phyloP scores from a whole-genome alignment of 202 grass and related monocot species.

The Setaria italica region DNA sequence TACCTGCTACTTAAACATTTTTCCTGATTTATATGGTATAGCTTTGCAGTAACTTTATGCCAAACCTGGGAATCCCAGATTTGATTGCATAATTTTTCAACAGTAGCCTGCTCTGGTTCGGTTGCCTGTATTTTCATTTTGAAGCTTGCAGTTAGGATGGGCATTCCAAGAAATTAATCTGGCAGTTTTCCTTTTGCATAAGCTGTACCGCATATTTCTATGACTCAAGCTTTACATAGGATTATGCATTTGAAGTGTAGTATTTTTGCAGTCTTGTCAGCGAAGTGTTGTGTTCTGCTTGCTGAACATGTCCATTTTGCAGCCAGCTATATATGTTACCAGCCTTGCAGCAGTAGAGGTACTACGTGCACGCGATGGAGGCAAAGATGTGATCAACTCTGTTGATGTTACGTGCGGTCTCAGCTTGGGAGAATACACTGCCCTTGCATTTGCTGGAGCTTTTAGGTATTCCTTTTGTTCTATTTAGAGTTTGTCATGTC shows the following conservation, averaged over 20 bases:
- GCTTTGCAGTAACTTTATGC: neutral
- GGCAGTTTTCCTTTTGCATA: neutral
- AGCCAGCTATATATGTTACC: slow-evolving; percentile 94
- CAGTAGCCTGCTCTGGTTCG: neutral
- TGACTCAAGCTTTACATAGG: neutral
- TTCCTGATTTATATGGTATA: slow-evolving; percentile 9
- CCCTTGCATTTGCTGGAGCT: slow-evolving; percentile 91
- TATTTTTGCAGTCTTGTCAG: slow-evolving; percentile 15
- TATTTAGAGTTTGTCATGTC: slow-evolving; percentile 22
- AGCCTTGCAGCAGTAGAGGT: slow-evolving; percentile 94
- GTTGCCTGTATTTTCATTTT: slow-evolving; percentile 6
- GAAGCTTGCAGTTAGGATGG: neutral
- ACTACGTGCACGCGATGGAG: slow-evolving; percentile 71
- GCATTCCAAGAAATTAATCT: slow-evolving; percentile 1
- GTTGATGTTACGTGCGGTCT: slow-evolving; percentile 94
- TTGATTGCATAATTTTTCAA: neutral
- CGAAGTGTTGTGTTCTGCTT: slow-evolving; percentile 25
- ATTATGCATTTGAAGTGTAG: slow-evolving; percentile 7
- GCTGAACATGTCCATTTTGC: slow-evolving; percentile 45
- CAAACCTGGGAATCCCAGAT: neutral
- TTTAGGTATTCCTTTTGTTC: slow-evolving; percentile 72
- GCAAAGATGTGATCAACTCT: slow-evolving; percentile 73
- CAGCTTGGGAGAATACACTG: slow-evolving; percentile 96
- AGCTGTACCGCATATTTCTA: slow-evolving; percentile 10
- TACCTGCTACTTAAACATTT: neutral